Base-by-base conservation (phyloP, 1,139 yeast genomes). In the Candida albicans region DNA sequence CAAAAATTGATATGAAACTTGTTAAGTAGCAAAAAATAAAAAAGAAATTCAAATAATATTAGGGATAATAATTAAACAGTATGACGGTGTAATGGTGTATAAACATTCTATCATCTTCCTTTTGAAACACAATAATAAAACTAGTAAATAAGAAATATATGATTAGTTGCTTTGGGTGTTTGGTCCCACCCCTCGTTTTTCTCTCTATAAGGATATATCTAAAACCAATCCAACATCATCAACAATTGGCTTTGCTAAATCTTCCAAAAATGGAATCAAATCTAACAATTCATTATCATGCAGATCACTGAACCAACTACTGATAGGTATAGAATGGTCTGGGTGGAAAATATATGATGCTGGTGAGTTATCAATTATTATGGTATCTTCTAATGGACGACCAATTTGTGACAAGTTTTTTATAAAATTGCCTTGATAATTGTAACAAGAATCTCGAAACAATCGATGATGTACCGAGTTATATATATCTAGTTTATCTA, bases 291-390 rank as follows among this genome's bases (percentile, higher is more conserved):
- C 99, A 61, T 91, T 91, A 64, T 93, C 99, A 63, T 93, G 99
- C 34, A 95, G 84, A 68, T 93, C 99, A 55, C 96, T 88, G 72
- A 95, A 93, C 99, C 99, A 93, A 63, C 95, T 84, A 51, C 96
- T 88, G 29, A 93, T 88, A n/a, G 99, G 99, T 35, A 95, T 86
- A 11, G 98, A 96, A 69, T 93, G 97, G 61, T 89, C 96, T 22
- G 99, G 99, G 62, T 93, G 99, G 74, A 93, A 88, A 45, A 91
- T 83, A 64, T 95, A 93, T 11, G 96, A 88, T 6, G 98, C 96
- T 2, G 99, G 99, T 2, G 97, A 90, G 66, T 93, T 93, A 70
- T 93, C 99, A 53, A 93, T 83, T 54, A 93, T 95, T 46, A 93
- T 90, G 37, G 87, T 74, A 53, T 91, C 96, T 48, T 77, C 70